Evolutionary conservation across 495 filamentous ascomycete species (phyloP), one percentile per base, ranked within the genome.

Genomic region (Aspergillus ostianus): DNA sequence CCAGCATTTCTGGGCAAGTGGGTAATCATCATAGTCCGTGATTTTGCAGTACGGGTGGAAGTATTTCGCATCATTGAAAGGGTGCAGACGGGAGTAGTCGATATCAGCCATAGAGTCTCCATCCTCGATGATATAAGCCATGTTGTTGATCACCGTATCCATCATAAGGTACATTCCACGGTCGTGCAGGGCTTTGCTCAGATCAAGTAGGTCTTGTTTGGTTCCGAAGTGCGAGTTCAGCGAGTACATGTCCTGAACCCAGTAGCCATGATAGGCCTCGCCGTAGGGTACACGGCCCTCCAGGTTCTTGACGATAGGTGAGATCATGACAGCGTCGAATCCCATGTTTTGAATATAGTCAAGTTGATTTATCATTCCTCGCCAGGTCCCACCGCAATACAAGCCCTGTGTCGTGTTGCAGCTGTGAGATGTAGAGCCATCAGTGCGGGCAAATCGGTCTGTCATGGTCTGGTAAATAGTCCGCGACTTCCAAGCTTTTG

Each of bases 311-410:
- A 87, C 84, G 30, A 93, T 78, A 0, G 90, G 91, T 0, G 89
- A 91, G 55, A 93, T 93, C 89, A 90, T 92, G 27, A 93, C 75
- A 9, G 90, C 89, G 58, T 87, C 87, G 59, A 93, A 93, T 5
- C 91, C 90, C 85, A 93, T 89, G 27, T 80, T 80, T 64, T 91
- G 82, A 60, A 94, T 80, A 53, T 80, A 80, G 56, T 79, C 77
- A 4, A 80, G 70, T 0, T 72, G 82, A 30, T 87, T 78, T 45
- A 88, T 85, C 45, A 91, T 84, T 8, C 91, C 91, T 55, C 74
- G 72, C 78, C 85, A 94, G 32, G 85, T 89, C 2, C 91, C 91
- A 51, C 90, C 90, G 60, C 91, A 95, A 72, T 92, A 92, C 48
- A 79, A 56, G 0, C 72, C 72, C 23, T 62, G 66, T n/a, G 66